phyloP scores from a whole-genome alignment of 768 basidiomycete genomes.

The Paxillus ammoniavirescens region DNA sequence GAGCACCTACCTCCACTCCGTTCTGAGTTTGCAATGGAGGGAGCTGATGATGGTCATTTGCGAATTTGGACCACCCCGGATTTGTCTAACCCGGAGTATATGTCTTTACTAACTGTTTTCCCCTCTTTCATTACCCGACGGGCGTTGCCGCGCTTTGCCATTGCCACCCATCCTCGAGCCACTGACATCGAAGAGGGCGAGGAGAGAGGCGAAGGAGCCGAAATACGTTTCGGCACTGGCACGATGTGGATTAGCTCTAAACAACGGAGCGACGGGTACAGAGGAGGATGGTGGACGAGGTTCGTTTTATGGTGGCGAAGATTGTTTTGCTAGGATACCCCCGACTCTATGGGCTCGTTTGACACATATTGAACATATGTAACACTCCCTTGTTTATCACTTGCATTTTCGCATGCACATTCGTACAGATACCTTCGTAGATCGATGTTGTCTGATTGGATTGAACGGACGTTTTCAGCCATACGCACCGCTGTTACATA shows the following conservation, averaged over 20 bases:
- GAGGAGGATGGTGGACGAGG: constrained; percentile 77
- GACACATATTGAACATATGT: constrained; percentile 33
- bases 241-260: constrained; percentile 73
- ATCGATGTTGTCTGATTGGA: constrained; percentile 27
- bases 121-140: constrained; percentile 73
- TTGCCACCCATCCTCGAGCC: constrained; percentile 33
- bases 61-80: constrained; percentile 84
- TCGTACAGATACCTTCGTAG: constrained; percentile 24
- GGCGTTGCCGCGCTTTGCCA: constrained; percentile 71
- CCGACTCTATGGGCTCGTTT: background rate
- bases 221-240: constrained; percentile 78
- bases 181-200: constrained; percentile 72
- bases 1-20: constrained; percentile 32
- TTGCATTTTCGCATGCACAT: constrained; percentile 17
- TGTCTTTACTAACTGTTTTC: constrained; percentile 68
- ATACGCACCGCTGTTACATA: background rate
- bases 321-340: constrained; percentile 62
- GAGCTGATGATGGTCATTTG: constrained; percentile 48
- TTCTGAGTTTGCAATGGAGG: constrained; percentile 33
- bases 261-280: constrained; percentile 60
- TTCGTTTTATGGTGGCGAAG: constrained; percentile 79
- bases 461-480: constrained; percentile 8
- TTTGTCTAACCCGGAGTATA: constrained; percentile 71
- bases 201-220: constrained; percentile 49
- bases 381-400: constrained; percentile 32